phyloP scores from a whole-genome alignment of 148 eudicot genomes.

The Fagopyrum tataricum region DNA sequence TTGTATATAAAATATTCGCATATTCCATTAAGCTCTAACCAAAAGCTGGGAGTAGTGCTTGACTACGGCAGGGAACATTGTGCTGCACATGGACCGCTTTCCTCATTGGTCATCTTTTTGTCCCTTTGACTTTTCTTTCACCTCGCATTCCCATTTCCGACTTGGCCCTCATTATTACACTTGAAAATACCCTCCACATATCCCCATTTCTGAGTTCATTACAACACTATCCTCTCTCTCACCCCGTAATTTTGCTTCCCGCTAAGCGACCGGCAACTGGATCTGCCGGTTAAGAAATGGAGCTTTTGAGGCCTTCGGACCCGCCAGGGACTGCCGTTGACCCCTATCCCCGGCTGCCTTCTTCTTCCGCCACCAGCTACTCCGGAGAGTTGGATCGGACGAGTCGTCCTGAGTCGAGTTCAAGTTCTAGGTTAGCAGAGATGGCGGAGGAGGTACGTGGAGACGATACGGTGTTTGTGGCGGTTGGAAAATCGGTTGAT shows the following conservation, averaged over 20 bases:
- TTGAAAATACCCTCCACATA: background rate
- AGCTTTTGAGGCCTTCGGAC: constrained; percentile 17
- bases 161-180: background rate
- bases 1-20: background rate
- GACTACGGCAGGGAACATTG: background rate
- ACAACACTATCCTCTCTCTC: constrained; percentile 8
- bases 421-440: constrained; percentile 14
- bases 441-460: constrained; percentile 16
- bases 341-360: constrained; percentile 24
- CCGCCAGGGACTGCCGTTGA: constrained; percentile 24
- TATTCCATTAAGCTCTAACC: background rate
- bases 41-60: background rate
- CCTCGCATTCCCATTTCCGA: background rate
- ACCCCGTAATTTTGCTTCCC: background rate
- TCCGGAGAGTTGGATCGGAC: constrained; percentile 20
- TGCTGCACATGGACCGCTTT: background rate
- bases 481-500: constrained; percentile 52
- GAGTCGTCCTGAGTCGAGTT: constrained; percentile 16
- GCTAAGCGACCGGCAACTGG: background rate
- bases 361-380: constrained; percentile 26
- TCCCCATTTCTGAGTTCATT: background rate
- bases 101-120: background rate
- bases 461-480: constrained; percentile 50
- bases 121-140: background rate
- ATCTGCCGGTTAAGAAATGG: constrained; percentile 17